Conservation (phyloP, 1,284 basidiomycete genomes). For the Dichomitus squalens region DNA sequence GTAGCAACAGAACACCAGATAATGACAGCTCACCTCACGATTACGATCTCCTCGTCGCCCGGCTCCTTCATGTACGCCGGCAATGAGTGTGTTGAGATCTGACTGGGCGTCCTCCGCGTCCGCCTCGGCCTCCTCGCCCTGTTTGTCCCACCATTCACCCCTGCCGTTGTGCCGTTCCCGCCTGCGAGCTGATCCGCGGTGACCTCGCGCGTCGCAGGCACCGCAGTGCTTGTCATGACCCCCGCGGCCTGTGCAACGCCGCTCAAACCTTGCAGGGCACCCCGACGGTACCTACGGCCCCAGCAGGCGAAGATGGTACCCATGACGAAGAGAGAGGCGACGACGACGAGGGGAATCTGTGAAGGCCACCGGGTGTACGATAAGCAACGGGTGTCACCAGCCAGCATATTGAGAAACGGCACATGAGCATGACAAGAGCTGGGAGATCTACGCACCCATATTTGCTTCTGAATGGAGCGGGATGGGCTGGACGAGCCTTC, state of each 20-base stretch:
- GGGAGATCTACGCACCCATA: not conserved
- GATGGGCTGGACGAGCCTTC: not conserved
- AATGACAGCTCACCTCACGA: constrained; percentile 52
- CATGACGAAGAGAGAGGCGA: constrained; percentile 27
- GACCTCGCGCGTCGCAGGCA: constrained; percentile 30
- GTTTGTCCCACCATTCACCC: constrained; percentile 18
- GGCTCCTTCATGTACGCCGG: constrained; percentile 80
- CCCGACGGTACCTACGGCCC: constrained; percentile 18
- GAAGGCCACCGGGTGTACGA: not conserved
- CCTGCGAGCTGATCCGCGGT: constrained; percentile 36
- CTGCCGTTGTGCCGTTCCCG: not conserved
- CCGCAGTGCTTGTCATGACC: constrained; percentile 14
- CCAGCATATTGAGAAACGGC: not conserved
- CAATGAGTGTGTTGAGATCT: constrained; percentile 72
- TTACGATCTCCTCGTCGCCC: constrained; percentile 76
- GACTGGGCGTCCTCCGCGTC: constrained; percentile 54
- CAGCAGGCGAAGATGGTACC: constrained; percentile 21
- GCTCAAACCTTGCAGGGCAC: constrained; percentile 18
- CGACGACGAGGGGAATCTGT: constrained; percentile 33
- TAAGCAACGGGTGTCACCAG: not conserved
- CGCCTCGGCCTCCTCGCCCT: constrained; percentile 41
- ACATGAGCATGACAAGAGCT: not conserved
- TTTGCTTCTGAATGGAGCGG: not conserved
- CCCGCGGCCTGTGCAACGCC: constrained; percentile 26
- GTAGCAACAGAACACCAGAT: not conserved